Percentiles rank a stretch among this genome's conserved stretches.
Evolutionary conservation across 2,329 filamentous ascomycete genomes (phyloP).

Genomic region (Penicillium polonicum): DNA sequence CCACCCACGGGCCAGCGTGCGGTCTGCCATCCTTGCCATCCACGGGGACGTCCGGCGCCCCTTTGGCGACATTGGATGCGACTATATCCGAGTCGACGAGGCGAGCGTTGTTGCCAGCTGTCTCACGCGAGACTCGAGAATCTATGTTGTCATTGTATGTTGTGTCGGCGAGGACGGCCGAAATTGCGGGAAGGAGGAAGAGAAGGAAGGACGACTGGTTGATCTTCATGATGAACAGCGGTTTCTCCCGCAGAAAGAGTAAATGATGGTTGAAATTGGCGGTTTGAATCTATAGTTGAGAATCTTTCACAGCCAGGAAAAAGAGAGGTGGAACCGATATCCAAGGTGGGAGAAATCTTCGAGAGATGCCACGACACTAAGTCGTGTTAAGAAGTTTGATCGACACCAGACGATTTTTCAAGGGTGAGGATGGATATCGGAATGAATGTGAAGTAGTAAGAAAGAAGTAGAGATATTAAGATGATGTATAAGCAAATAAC

Average conservation of each 20-base stretch:
- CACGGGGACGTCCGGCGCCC: conserved; percentile 79
- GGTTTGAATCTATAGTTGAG: background rate
- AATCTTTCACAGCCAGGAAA: background rate
- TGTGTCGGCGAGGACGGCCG: conserved; percentile 26
- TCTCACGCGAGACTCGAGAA: conserved; percentile 13
- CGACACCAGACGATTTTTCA: background rate
- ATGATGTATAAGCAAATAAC: background rate
- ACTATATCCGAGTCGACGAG: conserved; percentile 21
- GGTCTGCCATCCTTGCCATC: conserved; percentile 94
- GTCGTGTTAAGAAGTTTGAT: background rate
- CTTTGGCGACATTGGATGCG: conserved; percentile 39
- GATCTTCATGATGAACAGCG: conserved; percentile 34
- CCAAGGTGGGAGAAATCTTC: conserved; percentile 4
- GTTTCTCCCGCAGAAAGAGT: conserved; percentile 10
- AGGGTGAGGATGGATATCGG: background rate
- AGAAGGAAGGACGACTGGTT: conserved; percentile 33
- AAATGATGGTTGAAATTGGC: background rate
- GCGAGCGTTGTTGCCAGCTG: conserved; percentile 11
- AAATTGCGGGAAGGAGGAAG: conserved; percentile 37
- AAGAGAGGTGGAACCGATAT: background rate
- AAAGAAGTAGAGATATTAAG: conserved; percentile 3
- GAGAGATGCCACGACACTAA: conserved; percentile 3
- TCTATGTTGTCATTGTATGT: conserved; percentile 19
- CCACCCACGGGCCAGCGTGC: conserved; percentile 74
- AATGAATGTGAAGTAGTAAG: background rate